phyloP scores from a whole-genome alignment of 768 basidiomycete species.

The Lepiota venenata region DNA sequence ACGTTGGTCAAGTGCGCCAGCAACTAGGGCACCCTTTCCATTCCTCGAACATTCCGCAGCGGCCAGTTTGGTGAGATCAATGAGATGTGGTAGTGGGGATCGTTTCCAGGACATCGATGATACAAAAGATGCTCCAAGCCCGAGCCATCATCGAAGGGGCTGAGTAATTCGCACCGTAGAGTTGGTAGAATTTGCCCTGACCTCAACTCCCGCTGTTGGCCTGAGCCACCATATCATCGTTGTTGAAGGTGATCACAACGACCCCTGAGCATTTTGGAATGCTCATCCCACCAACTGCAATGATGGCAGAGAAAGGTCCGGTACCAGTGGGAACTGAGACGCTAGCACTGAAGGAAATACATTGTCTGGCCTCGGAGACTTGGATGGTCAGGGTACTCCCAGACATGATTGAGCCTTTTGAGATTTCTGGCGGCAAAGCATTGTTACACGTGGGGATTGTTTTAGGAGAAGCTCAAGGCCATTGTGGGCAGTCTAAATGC shows the following conservation, averaged over 20 bases:
- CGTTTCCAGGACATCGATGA: slow-evolving; percentile 57
- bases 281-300: slow-evolving; percentile 44
- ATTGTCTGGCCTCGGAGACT: slow-evolving; percentile 39
- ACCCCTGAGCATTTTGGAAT: slow-evolving; percentile 34
- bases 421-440: too few relatives aligned
- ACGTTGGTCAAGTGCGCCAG: slow-evolving; percentile 55
- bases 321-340: slow-evolving; percentile 42
- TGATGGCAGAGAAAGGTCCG: slow-evolving; percentile 50
- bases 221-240: slow-evolving; percentile 53
- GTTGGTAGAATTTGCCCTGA: slow-evolving; percentile 52
- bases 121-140: slow-evolving; percentile 58
- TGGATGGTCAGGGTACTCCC: slow-evolving; percentile 44
- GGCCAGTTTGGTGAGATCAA: slow-evolving; percentile 46
- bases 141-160: slow-evolving; percentile 58
- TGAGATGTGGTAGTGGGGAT: slow-evolving; percentile 34
- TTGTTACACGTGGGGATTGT: too few relatives aligned
- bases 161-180: slow-evolving; percentile 44
- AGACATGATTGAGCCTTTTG: too few relatives aligned
- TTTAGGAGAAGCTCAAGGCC: too few relatives aligned
- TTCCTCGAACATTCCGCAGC: slow-evolving; percentile 60
- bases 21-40: slow-evolving; percentile 59
- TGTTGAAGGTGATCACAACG: slow-evolving; percentile 49
- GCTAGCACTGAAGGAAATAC: slow-evolving; percentile 45
- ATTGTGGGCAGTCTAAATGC: too few relatives aligned
- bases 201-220: slow-evolving; percentile 42